Conservation (phyloP, 106 monocot genomes). For the Phalaenopsis aphrodite region DNA sequence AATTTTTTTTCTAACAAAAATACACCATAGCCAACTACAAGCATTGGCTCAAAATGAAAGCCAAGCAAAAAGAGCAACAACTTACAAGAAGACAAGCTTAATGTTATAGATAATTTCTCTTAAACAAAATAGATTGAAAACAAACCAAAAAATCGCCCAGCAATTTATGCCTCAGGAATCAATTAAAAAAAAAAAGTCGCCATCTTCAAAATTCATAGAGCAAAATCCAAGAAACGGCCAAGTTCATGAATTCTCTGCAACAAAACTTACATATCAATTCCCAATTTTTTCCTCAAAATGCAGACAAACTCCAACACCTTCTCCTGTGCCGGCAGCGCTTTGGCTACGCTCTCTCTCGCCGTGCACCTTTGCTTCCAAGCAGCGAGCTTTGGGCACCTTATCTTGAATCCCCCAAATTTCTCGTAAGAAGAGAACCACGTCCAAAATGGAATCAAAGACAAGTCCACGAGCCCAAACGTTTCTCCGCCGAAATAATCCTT, state of each 20-base stretch:
- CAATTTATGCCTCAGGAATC: not conserved
- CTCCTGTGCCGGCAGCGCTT: conserved; percentile 17
- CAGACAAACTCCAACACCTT: conserved; percentile 44
- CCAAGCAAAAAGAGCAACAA: no score
- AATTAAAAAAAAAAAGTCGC: no score
- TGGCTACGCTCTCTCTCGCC: conserved; percentile 46
- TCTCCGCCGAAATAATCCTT: conserved; percentile 54
- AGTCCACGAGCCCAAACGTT: conserved; percentile 45
- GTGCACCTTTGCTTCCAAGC: conserved; percentile 50
- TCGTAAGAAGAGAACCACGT: conserved; percentile 49
- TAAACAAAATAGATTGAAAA: no score
- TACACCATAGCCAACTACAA: no score
- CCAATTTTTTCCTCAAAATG: conserved; percentile 24
- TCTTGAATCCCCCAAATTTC: conserved; percentile 26
- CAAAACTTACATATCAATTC: conserved; percentile 3
- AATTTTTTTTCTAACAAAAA: no score
- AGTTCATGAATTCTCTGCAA: not conserved
- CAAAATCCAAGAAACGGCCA: not conserved
- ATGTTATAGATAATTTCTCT: no score
- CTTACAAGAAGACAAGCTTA: no score
- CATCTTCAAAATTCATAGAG: not conserved
- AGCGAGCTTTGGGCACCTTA: conserved; percentile 40
- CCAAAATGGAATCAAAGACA: conserved; percentile 42
- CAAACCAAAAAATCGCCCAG: not conserved
- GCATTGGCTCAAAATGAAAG: no score